Evolutionary conservation across 2,329 filamentous ascomycete genomes (phyloP).

Genomic region (Plectosphaerella cucumerina): DNA sequence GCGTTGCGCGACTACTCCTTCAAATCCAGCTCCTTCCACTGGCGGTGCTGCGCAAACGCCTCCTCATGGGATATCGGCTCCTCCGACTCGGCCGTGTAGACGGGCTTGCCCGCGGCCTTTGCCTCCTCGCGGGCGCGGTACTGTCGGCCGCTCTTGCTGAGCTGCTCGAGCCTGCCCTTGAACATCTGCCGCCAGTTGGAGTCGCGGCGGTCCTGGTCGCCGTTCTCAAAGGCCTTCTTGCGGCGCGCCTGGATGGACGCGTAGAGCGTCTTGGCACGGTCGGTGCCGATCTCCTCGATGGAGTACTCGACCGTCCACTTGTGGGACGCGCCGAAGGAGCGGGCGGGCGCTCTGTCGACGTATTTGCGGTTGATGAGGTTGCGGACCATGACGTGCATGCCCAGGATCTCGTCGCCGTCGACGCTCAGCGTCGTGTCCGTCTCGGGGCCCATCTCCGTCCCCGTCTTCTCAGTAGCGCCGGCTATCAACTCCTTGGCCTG

Average conservation of each 20-base stretch:
- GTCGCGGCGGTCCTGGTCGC: slow-evolving; percentile 35
- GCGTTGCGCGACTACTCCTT: not conserved
- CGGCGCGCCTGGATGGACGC: slow-evolving; percentile 52
- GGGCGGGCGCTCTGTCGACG: slow-evolving; percentile 54
- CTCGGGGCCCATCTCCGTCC: not conserved
- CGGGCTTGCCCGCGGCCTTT: slow-evolving; percentile 40
- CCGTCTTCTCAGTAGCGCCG: not conserved
- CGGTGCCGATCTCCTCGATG: slow-evolving; percentile 55
- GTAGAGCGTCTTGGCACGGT: slow-evolving; percentile 50
- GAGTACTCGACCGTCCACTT: slow-evolving; percentile 78
- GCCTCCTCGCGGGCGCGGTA: slow-evolving; percentile 54
- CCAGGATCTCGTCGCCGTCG: slow-evolving; percentile 45
- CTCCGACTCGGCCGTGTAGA: slow-evolving; percentile 43
- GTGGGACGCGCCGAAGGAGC: slow-evolving; percentile 24
- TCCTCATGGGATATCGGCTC: slow-evolving; percentile 25
- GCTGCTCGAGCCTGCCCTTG: slow-evolving; percentile 30
- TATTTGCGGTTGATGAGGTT: slow-evolving; percentile 67
- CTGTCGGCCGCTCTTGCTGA: slow-evolving; percentile 49
- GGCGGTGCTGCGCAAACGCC: slow-evolving; percentile 23
- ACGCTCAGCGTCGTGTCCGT: not conserved
- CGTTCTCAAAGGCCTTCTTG: slow-evolving; percentile 33
- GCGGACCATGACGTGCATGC: slow-evolving; percentile 66
- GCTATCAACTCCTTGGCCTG: not conserved
- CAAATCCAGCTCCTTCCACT: slow-evolving; percentile 6
- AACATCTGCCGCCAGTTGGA: slow-evolving; percentile 44